Evolutionary conservation across 2,329 filamentous ascomycete genomes (phyloP).

Genomic region (Neofusicoccum kwambonambiense): DNA sequence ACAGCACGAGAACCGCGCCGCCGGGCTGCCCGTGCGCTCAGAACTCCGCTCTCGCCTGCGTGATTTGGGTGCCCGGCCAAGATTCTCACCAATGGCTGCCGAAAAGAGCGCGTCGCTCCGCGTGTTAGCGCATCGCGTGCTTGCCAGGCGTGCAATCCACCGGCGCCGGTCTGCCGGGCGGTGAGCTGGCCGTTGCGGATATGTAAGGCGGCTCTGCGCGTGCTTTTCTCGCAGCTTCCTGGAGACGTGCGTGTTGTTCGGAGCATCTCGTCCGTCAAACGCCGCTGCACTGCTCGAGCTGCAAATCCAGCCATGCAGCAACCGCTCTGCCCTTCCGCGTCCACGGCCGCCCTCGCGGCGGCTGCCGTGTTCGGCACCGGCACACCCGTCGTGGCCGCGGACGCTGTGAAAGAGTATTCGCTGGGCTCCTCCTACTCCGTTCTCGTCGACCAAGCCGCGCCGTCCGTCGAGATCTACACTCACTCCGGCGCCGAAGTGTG

Average conservation of each 20-base stretch:
- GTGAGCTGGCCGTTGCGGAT: background rate
- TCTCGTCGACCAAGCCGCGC: background rate
- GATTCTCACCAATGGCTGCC: background rate
- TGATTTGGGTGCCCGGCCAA: background rate
- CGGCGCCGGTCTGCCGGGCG: too few relatives aligned
- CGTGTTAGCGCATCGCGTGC: background rate
- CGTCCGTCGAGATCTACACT: background rate
- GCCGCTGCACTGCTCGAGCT: too few relatives aligned
- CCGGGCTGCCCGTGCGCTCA: background rate
- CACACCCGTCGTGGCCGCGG: background rate
- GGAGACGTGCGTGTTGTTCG: background rate
- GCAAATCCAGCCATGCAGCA: background rate
- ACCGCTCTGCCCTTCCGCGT: conserved; percentile 5
- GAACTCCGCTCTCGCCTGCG: background rate
- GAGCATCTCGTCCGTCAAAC: background rate
- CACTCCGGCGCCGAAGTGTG: conserved; percentile 5
- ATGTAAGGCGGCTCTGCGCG: conserved; percentile 5
- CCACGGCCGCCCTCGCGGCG: background rate
- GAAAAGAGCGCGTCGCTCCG: background rate
- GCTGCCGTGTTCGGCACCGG: background rate
- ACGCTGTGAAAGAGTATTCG: background rate
- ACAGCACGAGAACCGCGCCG: background rate
- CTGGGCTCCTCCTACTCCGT: background rate
- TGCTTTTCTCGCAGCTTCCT: too few relatives aligned
- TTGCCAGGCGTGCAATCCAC: background rate